phyloP scores from a whole-genome alignment of 768 basidiomycete genomes.

The Tremella mesenterica region DNA sequence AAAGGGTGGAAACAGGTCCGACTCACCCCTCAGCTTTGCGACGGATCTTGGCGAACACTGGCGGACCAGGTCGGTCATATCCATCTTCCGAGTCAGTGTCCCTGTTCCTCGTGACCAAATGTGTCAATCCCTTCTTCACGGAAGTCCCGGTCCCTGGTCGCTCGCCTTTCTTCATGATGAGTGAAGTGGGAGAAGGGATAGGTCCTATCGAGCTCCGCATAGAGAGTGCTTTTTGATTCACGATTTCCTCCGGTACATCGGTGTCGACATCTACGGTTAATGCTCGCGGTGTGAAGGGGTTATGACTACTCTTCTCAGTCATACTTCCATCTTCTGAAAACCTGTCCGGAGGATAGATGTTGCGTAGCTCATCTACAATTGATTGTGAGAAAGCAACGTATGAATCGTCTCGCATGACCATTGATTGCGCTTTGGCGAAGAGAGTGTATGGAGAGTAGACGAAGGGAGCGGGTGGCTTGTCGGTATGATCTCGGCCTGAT shows the following conservation, averaged over 20 bases:
- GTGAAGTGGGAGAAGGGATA: not conserved
- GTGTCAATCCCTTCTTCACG: not conserved
- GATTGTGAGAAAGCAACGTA: slow-evolving; percentile 25
- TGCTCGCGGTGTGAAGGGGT: slow-evolving; percentile 4
- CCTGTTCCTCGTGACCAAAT: not conserved
- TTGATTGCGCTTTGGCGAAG: slow-evolving; percentile 40
- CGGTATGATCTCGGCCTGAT: slow-evolving; percentile 18
- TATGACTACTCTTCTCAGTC: slow-evolving; percentile 18
- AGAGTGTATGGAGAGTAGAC: slow-evolving; percentile 43
- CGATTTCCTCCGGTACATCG: not conserved
- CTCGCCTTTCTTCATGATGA: not conserved
- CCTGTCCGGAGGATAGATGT: slow-evolving; percentile 23
- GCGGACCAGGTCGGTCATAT: slow-evolving; percentile 1
- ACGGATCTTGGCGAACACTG: slow-evolving; percentile 13
- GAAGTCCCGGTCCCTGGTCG: not conserved
- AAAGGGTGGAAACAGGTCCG: not conserved
- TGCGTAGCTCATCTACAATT: slow-evolving; percentile 19
- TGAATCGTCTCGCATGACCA: slow-evolving; percentile 29
- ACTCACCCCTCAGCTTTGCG: slow-evolving; percentile 31
- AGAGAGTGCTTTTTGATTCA: not conserved
- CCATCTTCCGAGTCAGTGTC: not conserved
- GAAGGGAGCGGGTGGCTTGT: slow-evolving; percentile 41
- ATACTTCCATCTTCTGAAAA: slow-evolving; percentile 29
- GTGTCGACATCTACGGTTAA: not conserved
- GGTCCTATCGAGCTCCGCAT: not conserved